Evolutionary conservation across 352 stramenopile species (phyloP).

Genomic region (Thraustotheca clavata): DNA sequence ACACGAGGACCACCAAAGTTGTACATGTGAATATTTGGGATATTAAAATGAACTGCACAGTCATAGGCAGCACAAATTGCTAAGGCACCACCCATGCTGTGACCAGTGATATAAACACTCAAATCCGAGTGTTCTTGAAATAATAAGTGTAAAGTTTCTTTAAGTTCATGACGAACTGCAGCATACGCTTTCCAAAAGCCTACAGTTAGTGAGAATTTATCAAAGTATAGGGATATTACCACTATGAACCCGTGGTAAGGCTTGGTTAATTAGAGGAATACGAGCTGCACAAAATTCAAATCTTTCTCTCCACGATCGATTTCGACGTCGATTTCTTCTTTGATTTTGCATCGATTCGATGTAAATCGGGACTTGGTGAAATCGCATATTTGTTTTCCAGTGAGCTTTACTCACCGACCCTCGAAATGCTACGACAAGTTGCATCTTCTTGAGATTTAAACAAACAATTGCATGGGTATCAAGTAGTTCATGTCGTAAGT

Average conservation of each 20-base stretch:
- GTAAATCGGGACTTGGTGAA: constrained; percentile 69
- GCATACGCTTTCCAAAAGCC: constrained; percentile 82
- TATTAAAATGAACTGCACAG: constrained; percentile 74
- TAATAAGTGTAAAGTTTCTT: constrained; percentile 65
- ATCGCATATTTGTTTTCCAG: constrained; percentile 84
- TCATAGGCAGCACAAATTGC: constrained; percentile 84
- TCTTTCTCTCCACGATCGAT: constrained; percentile 53
- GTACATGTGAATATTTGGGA: constrained; percentile 80
- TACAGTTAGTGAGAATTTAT: constrained; percentile 25
- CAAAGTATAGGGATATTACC: constrained; percentile 34
- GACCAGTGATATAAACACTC: constrained; percentile 87
- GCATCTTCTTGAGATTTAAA: constrained; percentile 47
- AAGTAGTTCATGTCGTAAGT: constrained; percentile 56
- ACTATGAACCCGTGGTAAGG: constrained; percentile 73
- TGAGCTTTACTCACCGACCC: constrained; percentile 81
- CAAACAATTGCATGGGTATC: constrained; percentile 68
- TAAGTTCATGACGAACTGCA: constrained; percentile 65
- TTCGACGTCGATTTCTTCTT: constrained; percentile 33
- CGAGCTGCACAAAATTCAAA: constrained; percentile 55
- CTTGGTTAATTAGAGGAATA: constrained; percentile 75
- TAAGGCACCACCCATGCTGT: constrained; percentile 88
- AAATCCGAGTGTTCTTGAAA: constrained; percentile 76
- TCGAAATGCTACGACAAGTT: constrained; percentile 78
- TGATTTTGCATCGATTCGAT: constrained; percentile 40
- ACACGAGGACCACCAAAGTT: constrained; percentile 84